Base-by-base conservation (phyloP, 225 moss, liverwort and hornwort species). In the Physcomitrellopsis africana region DNA sequence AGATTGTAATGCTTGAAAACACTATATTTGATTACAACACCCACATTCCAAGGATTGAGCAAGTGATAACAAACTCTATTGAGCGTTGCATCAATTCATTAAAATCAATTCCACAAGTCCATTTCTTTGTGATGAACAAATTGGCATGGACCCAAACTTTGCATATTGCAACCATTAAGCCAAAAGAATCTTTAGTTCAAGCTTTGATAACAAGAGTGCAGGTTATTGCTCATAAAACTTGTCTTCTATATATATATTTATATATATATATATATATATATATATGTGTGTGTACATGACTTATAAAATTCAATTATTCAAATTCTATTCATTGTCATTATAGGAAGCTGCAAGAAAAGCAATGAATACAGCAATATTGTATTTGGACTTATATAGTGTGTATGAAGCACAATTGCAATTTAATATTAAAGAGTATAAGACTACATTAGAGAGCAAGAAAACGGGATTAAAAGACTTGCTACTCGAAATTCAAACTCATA, bases 111-210 rank as follows among this genome's bases (percentile, higher is more conserved):
- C 89, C 92, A 17, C 92, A 94, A 79, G 62, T 94, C 9, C 89
- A 94, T 72, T 77, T 81, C 56, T 73, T 82, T 56, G 86, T 92
- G 9, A 94, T 94, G 94, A 89, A 89, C 55, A 94, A 92, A 65
- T 78, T 92, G 26, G 86, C 89, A 24, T 94, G 92, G 92, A 92
- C 86, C 55, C 83, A 82, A 81, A 72, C 72, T 42, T 79, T 86
- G 23, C 83, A 81, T 60, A 81, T 91, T 69, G 80, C 76, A 17
- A 75, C 80, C 16, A 76, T 92, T 17, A 74, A 80, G 72, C 51
- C 82, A 18, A 55, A 83, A 48, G 94, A 94, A 76, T 70, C 71
- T 11, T 41, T 79, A 43, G 77, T 92, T 52, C 80, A 80, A 46
- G 60, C 29, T 3, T 74, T 94, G 11, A 86, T 76, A 59, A 63